Evolutionary conservation across 768 basidiomycete genomes (phyloP).

Genomic region (Xanthoconium purpureum): DNA sequence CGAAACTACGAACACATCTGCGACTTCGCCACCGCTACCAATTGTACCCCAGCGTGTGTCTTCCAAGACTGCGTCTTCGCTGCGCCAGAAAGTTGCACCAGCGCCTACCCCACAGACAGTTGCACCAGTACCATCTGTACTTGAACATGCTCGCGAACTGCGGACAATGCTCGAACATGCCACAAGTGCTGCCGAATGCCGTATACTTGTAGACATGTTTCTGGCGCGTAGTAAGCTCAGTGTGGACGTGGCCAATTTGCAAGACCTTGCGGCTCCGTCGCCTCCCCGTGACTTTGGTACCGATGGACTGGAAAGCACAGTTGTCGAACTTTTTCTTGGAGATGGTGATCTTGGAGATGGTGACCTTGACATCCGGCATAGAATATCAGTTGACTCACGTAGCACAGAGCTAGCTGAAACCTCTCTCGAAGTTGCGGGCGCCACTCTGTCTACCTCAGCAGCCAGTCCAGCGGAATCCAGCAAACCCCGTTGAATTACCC

Average conservation of each 20-base stretch:
- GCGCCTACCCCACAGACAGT: conserved; percentile 17
- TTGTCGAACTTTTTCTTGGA: conserved; percentile 48
- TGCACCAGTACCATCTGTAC: conserved; percentile 28
- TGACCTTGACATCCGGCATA: not conserved
- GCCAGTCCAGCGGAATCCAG: not conserved
- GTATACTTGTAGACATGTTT: conserved; percentile 80
- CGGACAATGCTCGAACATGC: conserved; percentile 64
- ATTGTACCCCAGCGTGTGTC: conserved; percentile 10
- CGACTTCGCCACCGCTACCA: conserved; percentile 2
- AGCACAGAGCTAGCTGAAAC: conserved; percentile 1
- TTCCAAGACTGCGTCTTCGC: conserved; percentile 10
- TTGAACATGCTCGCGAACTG: conserved; percentile 59
- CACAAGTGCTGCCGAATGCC: conserved; percentile 78
- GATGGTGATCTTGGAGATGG: conserved; percentile 30
- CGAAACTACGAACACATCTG: not conserved
- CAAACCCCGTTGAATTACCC: conserved; percentile 18
- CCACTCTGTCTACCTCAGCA: not conserved
- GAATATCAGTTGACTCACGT: not conserved
- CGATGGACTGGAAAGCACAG: conserved; percentile 41
- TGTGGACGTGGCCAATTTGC: conserved; percentile 28
- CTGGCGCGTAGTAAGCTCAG: conserved; percentile 57
- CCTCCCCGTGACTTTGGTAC: conserved; percentile 32
- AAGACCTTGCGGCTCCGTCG: conserved; percentile 33
- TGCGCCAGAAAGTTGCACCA: conserved; percentile 7
- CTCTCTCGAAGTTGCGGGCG: not conserved